phyloP scores from a whole-genome alignment of 1,284 basidiomycete genomes.

The Boletus albobrunnescens region DNA sequence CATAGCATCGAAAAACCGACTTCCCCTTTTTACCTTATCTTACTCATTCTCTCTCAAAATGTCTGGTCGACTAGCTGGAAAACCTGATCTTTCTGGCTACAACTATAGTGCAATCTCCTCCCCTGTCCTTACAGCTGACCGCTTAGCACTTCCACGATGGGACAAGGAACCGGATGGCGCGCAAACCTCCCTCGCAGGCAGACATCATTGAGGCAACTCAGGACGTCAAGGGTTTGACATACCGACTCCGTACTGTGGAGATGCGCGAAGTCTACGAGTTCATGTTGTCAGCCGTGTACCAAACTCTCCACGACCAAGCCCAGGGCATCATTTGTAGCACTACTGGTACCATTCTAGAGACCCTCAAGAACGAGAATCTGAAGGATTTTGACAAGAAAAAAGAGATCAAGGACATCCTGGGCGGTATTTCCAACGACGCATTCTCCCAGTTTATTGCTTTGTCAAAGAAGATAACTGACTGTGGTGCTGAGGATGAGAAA shows the following conservation, averaged over 20 bases:
- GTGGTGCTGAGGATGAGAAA: constrained; percentile 81
- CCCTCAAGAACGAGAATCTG: constrained; percentile 84
- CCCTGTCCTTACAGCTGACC: constrained; percentile 79
- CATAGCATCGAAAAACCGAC: too few species aligned
- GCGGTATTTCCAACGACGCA: constrained; percentile 65
- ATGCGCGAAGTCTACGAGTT: constrained; percentile 94
- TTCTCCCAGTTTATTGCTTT: constrained; percentile 87
- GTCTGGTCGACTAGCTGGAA: constrained; percentile 47
- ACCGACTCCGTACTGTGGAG: constrained; percentile 90
- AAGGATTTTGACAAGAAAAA: constrained; percentile 99
- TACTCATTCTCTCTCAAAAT: constrained; percentile 24
- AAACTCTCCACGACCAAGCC: constrained; percentile 87
- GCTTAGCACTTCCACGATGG: constrained; percentile 69
- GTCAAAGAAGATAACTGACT: constrained; percentile 96
- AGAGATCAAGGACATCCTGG: constrained; percentile 83
- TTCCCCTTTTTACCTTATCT: too few species aligned
- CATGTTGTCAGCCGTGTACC: constrained; percentile 82
- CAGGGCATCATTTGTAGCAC: constrained; percentile 95
- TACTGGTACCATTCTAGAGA: constrained; percentile 86
- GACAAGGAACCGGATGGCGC: constrained; percentile 96
- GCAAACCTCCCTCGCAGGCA: constrained; percentile 88
- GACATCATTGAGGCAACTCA: constrained; percentile 93
- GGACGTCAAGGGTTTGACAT: constrained; percentile 89
- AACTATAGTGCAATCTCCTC: constrained; percentile 90
- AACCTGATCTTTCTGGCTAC: constrained; percentile 80